These are phyloP conservation scores for Pleurotus platypus DNA, from an alignment of 768 basidiomycete species.

Conservation along the genomic window DNA sequence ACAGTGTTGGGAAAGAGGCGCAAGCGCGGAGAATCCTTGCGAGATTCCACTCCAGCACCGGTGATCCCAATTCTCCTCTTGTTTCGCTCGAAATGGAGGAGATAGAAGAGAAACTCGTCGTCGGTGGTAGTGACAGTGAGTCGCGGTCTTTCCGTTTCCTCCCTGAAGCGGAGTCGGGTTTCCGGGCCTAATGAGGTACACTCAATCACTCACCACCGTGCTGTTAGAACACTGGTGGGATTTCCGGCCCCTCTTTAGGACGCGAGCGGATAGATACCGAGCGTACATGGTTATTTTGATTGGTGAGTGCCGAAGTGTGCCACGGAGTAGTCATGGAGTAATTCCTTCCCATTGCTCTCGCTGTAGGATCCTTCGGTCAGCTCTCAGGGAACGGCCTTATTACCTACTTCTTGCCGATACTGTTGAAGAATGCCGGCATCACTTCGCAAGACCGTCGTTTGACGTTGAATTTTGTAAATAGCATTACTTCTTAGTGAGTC, in stretches of 20 bases:
- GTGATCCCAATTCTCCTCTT: constrained; percentile 45
- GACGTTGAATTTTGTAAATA: constrained; percentile 49
- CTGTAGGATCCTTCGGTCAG: constrained; percentile 31
- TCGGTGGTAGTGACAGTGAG: constrained; percentile 44
- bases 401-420: constrained; percentile 45
- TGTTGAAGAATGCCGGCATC: constrained; percentile 46
- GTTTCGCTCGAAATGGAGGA: constrained; percentile 50
- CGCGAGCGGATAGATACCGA: constrained; percentile 40
- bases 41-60: constrained; percentile 41
- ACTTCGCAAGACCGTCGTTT: constrained; percentile 34
- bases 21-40: constrained; percentile 43
- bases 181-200: not conserved
- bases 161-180: not conserved
- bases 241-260: constrained; percentile 47
- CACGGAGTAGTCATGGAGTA: not conserved
- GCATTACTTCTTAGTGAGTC: constrained; percentile 43
- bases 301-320: constrained; percentile 20
- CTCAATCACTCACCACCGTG: no score
- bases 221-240: constrained; percentile 48
- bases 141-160: constrained; percentile 1
- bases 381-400: constrained; percentile 47
- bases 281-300: constrained; percentile 50
- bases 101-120: constrained; percentile 45
- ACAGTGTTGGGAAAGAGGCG: constrained; percentile 40
- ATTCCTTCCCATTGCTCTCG: not conserved